Evolutionary conservation across 371 early-diverging fungal genomes (phyloP), one percentile per base, ranked within the genome.

Genomic region (Mucor piriformis): DNA sequence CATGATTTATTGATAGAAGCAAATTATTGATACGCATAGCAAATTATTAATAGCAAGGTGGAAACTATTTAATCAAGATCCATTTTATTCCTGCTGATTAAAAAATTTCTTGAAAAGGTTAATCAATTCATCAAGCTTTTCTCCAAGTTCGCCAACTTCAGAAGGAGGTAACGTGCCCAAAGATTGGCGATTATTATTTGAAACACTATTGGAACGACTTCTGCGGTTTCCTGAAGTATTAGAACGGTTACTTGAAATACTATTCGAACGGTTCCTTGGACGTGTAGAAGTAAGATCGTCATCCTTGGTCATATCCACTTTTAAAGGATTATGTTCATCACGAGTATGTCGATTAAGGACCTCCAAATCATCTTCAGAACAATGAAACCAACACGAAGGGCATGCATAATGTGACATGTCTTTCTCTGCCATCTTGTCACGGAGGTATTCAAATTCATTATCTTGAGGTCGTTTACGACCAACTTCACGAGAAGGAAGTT

Each of bases 321-420:
- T 29, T 29, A 27, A 4, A 8, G 56, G 56, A 7, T 46, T 1
- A 18, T 56, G 56, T 12, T 32, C 37, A 13, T 15, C 13, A 3
- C 6, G 21, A 24, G n/a, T 23, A 47, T 56, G 56, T n/a, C 34
- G 16, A 6, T 11, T 23, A 1, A 56, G n/a, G 3, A 34, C 25
- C 7, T 18, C 38, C 11, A 61, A 11, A 2, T 53, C 61, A 8
- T 54, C 34, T 18, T 54, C 49, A 2, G 61, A 54, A 33, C 61
- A 61, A n/a, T 53, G 53, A 11, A 48, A 61, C 61, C 61, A 61
- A 18, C 61, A 61, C 18, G 61, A 61, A 8, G 48, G 15, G 27
- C 61, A 61, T 6, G 61, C 35, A 48, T 54, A 61, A n/a, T 61
- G 61, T 5, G 15, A 11, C 3, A 38, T 5, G 27, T 61, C 61